These are phyloP conservation scores for Pythium aquatile DNA, from an alignment of 352 stramenopile genomes.

Conservation along the genomic window DNA sequence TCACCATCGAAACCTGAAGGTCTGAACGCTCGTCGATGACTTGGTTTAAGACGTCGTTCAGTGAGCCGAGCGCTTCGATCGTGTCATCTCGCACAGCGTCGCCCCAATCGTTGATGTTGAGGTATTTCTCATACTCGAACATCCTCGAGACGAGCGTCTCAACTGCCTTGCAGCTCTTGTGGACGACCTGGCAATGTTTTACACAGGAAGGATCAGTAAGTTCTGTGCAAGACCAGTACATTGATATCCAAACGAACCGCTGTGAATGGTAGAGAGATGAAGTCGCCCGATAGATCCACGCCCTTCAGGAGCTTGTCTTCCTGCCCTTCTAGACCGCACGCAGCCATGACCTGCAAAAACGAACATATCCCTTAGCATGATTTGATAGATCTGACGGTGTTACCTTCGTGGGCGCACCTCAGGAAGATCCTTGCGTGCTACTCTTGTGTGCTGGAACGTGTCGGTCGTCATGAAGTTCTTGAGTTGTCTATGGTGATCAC, in stretches of 20 bases:
- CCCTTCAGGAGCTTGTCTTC: slow-evolving; percentile 59
- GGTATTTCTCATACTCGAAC: slow-evolving; percentile 74
- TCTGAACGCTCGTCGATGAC: slow-evolving; percentile 72
- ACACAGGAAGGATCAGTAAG: not conserved
- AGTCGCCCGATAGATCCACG: slow-evolving; percentile 41
- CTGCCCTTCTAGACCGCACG: slow-evolving; percentile 56
- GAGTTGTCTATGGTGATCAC: slow-evolving; percentile 40
- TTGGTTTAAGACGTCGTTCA: slow-evolving; percentile 76
- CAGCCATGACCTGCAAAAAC: slow-evolving; percentile 36
- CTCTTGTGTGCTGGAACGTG: slow-evolving; percentile 62
- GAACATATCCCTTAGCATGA: too few relatives aligned
- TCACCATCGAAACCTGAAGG: slow-evolving; percentile 74
- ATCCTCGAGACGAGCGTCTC: slow-evolving; percentile 68
- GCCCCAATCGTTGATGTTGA: slow-evolving; percentile 81
- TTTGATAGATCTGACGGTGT: not conserved
- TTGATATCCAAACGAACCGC: slow-evolving; percentile 18
- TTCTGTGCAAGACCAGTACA: not conserved
- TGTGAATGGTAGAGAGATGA: slow-evolving; percentile 66
- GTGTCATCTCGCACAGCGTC: slow-evolving; percentile 73
- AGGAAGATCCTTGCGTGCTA: slow-evolving; percentile 42
- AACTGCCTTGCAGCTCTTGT: slow-evolving; percentile 60
- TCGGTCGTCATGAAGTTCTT: slow-evolving; percentile 61
- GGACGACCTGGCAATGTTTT: slow-evolving; percentile 40
- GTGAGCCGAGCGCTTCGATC: slow-evolving; percentile 64
- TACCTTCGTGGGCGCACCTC: slow-evolving; percentile 21